These are phyloP conservation scores for Pseudonitzschia multistriata DNA, from an alignment of 108 stramenopile species.

Conservation along the genomic window DNA sequence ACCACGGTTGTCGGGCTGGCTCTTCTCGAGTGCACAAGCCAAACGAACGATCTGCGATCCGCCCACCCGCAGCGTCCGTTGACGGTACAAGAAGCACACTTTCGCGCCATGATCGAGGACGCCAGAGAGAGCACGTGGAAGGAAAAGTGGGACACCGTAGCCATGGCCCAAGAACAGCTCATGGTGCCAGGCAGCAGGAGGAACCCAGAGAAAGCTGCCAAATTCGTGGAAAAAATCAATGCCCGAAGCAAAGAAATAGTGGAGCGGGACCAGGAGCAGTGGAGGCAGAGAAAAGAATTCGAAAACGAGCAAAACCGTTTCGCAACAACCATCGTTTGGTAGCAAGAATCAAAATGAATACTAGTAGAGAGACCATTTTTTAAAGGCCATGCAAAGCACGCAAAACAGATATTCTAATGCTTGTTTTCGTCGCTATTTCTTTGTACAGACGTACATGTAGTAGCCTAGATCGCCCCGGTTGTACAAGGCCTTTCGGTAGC, in stretches of 20 bases:
- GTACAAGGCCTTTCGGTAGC: not conserved
- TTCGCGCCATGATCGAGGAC: constrained; percentile 57
- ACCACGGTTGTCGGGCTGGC: not conserved
- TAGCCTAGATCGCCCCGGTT: constrained; percentile 6
- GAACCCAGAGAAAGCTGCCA: constrained; percentile 18
- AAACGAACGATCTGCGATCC: not conserved
- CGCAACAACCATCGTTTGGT: not conserved
- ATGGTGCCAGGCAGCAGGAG: constrained; percentile 34
- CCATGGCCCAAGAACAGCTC: constrained; percentile 45
- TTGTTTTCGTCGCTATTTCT: not conserved
- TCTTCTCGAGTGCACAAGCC: not conserved
- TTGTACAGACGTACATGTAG: constrained; percentile 12
- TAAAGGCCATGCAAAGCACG: not conserved
- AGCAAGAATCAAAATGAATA: not conserved
- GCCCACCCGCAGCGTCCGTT: constrained; percentile 10
- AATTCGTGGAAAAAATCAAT: constrained; percentile 42
- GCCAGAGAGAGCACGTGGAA: constrained; percentile 49
- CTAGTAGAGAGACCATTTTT: not conserved
- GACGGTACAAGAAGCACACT: constrained; percentile 38
- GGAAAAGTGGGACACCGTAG: constrained; percentile 45
- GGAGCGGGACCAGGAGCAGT: not conserved
- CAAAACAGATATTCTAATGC: not conserved
- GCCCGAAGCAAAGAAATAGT: constrained; percentile 40
- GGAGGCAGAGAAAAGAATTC: not conserved
- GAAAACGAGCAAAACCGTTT: not conserved